Conservation (phyloP, 129 eudicot species). For the Kitagawia praeruptora region DNA sequence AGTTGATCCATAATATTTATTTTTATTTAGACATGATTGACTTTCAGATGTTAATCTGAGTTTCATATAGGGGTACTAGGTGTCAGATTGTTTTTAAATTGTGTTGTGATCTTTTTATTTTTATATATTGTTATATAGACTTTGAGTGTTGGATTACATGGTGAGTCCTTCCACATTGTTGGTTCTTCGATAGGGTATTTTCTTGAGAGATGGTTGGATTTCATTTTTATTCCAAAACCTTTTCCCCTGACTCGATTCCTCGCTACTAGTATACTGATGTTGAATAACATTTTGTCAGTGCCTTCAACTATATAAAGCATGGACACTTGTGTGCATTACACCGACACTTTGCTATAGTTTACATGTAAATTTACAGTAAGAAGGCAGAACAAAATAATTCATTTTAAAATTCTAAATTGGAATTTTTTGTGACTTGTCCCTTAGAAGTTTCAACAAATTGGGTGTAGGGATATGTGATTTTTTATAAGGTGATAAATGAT, state of each 20-base stretch:
- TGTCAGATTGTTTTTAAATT: neutral
- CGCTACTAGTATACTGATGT: neutral
- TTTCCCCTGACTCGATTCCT: neutral
- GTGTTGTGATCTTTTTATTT: neutral
- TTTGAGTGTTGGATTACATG: neutral
- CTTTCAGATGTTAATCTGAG: neutral
- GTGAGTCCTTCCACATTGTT: neutral
- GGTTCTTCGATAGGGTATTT: neutral
- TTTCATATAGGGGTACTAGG: neutral
- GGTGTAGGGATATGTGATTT: neutral
- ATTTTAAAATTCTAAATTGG: neutral
- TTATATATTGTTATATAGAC: neutral
- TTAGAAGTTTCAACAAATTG: neutral
- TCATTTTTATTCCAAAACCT: neutral
- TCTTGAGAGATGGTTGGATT: neutral
- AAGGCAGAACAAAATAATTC: neutral
- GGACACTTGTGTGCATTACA: neutral
- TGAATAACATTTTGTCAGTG: neutral
- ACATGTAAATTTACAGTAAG: neutral
- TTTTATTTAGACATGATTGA: slow-evolving; percentile 1
- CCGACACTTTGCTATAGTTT: neutral
- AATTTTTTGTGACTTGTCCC: neutral
- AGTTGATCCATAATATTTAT: slow-evolving; percentile 23
- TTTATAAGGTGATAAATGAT: neutral
- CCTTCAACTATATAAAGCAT: neutral